A percentile compares a stretch with the other conserved stretches of the same genome.
Evolutionary conservation across 2,329 filamentous ascomycete species (phyloP).

Genomic region (Kalmusia sp.): DNA sequence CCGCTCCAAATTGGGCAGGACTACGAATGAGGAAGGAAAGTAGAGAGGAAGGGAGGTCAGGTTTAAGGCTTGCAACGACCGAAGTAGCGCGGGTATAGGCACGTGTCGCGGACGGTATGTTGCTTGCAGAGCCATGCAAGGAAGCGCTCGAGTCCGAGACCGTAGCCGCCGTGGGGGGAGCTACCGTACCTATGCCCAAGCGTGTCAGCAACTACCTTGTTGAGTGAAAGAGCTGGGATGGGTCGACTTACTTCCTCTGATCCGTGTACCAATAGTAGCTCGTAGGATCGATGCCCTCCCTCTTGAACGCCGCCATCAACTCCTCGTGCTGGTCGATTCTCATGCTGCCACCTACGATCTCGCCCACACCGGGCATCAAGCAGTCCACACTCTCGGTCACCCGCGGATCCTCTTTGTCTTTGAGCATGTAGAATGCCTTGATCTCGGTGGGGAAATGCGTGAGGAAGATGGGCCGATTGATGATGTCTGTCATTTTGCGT

Average conservation of each 20-base stretch:
- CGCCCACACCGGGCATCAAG: slow-evolving; percentile 90
- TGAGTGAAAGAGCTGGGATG: not conserved
- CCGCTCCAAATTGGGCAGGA: not conserved
- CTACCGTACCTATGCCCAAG: slow-evolving; percentile 80
- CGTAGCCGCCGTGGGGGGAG: slow-evolving; percentile 91
- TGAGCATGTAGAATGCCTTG: slow-evolving; percentile 99
- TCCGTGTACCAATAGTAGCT: slow-evolving; percentile 99
- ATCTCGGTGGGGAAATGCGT: slow-evolving; percentile 98
- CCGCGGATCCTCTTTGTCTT: slow-evolving; percentile 76
- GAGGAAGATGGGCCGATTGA: slow-evolving; percentile 93
- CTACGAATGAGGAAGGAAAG: not conserved
- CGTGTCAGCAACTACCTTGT: slow-evolving; percentile 29
- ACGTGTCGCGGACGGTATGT: slow-evolving; percentile 71
- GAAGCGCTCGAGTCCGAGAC: slow-evolving; percentile 86
- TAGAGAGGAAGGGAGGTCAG: not conserved
- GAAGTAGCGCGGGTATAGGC: slow-evolving; percentile 82
- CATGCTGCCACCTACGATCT: slow-evolving; percentile 97
- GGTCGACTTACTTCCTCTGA: slow-evolving; percentile 79
- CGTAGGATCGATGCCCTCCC: slow-evolving; percentile 81
- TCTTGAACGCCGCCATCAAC: slow-evolving; percentile 81
- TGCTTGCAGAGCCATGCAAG: slow-evolving; percentile 72
- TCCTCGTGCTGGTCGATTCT: slow-evolving; percentile 92
- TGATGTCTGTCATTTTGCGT: slow-evolving; percentile 94
- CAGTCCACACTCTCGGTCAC: slow-evolving; percentile 93
- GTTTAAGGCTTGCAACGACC: slow-evolving; percentile 76